Percentiles rank a stretch among this genome's conserved stretches.
phyloP scores from a whole-genome alignment of 2,329 filamentous ascomycete genomes.

The Penicillium sp. region DNA sequence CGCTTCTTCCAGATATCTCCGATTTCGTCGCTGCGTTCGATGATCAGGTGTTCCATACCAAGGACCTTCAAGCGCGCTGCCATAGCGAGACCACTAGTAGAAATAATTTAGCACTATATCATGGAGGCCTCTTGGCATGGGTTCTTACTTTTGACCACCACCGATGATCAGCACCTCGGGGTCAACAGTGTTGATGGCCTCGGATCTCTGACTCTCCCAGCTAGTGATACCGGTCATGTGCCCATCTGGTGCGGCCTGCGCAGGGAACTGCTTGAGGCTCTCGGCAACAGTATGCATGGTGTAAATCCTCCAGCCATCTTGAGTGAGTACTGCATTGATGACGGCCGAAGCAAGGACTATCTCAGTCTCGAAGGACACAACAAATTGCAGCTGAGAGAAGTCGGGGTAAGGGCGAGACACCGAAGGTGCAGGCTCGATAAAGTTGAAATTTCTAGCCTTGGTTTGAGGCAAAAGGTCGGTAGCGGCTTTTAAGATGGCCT shows the following conservation, averaged over 20 bases:
- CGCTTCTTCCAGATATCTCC: slow-evolving; percentile 28
- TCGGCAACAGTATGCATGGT: slow-evolving; percentile 31
- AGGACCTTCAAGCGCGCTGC: slow-evolving; percentile 22
- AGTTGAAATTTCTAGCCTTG: slow-evolving; percentile 22
- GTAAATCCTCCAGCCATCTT: slow-evolving; percentile 30
- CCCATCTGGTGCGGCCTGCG: slow-evolving; percentile 23
- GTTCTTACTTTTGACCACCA: slow-evolving; percentile 20
- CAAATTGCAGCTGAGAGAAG: slow-evolving; percentile 25
- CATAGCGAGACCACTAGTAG: slow-evolving; percentile 18
- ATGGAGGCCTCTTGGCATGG: background rate
- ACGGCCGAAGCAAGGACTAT: slow-evolving; percentile 22
- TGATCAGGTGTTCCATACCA: slow-evolving; percentile 24
- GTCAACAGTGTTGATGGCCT: slow-evolving; percentile 20
- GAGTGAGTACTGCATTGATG: slow-evolving; percentile 28
- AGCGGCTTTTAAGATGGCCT: slow-evolving; percentile 28
- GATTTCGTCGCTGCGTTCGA: slow-evolving; percentile 22
- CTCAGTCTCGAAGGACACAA: slow-evolving; percentile 28
- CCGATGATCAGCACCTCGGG: slow-evolving; percentile 22
- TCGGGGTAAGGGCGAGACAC: slow-evolving; percentile 25
- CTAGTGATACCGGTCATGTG: slow-evolving; percentile 29
- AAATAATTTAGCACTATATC: slow-evolving; percentile 2
- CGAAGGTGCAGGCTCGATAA: slow-evolving; percentile 17
- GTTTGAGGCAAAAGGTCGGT: slow-evolving; percentile 26
- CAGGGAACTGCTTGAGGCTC: slow-evolving; percentile 26
- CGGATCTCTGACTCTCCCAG: slow-evolving; percentile 27